Base-by-base conservation (phyloP, 1,284 basidiomycete genomes). In the Ceratobasidium sp. region DNA sequence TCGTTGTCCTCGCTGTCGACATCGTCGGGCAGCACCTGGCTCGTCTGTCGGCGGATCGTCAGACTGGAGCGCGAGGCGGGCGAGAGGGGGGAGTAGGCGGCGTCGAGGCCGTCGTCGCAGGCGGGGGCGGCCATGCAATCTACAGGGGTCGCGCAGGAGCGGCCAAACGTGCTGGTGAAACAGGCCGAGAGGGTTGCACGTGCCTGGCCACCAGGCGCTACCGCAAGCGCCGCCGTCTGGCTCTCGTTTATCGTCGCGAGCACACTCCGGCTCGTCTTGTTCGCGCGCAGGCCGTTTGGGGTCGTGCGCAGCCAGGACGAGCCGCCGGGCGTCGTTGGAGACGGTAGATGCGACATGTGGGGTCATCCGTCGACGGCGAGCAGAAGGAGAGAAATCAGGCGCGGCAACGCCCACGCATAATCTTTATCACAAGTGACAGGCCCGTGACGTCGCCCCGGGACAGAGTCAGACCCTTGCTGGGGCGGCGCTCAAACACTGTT, bases 221-320 rank as follows among this genome's bases (percentile, higher is more conserved):
- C 37, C 13, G n/a, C 13, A 34, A 44, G 62, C 66, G 22, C n/a
- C 46, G 29, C 15, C 32, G 6, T 61, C 40, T 34, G 22, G 4
- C 57, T 43, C 57, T 73, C 69, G 3, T 59, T 57, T 7, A 73
- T 73, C 15, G 69, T 73, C 25, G 69, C 69, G 6, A 74, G 49
- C n/a, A 74, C 71, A 9, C 59, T 64, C 32, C 44, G 61, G 43
- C 71, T 74, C 43, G 71, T 25, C 59, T 74, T 74, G 59, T 59
- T 62, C 17, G 71, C 59, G 11, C 71, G 43, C 4, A 74, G 22
- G 2, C 71, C 61, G 32, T 25, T 59, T 11, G 59, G 49, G 22
- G 71, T 43, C 46, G 49, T 40, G 3, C 71, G 59, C 29, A 25
- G 44, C 32, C 59, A 59, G 25, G 57, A 74, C 11, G 59, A 34